Evolutionary conservation across 2,329 filamentous ascomycete genomes (phyloP), one percentile per base, ranked within the genome.

Genomic region (Epicoccum sorghinum): DNA sequence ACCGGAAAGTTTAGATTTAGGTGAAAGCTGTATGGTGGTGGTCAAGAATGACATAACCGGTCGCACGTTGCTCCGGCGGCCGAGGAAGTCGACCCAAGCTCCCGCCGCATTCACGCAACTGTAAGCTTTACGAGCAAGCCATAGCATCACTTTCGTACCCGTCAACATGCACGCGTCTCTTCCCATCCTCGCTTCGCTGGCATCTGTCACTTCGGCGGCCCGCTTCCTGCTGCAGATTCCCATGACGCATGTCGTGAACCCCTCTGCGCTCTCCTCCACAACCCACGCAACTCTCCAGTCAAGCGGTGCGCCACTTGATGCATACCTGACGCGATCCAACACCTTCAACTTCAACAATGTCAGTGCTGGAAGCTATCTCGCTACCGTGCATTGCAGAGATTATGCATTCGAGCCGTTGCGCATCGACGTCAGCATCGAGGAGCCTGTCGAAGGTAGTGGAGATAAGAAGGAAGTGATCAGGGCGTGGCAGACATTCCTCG

Each of bases 401-500:
- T 86, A 89, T 74, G 82, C 82, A 47, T 98, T 97, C 72, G 84
- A 86, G 64, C 89, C 91, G 9, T 80, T 96, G 73, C 83, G 93
- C 39, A 83, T 98, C 27, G 95, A 98, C 70, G 84, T 95, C 14
- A 67, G 61, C 43, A 32, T 68, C 7, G 64, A 65, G 40, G 68
- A 67, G 46, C 60, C 59, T 4, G 68, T 64, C 2, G 64, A 68
- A 47, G 69, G 64, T 9, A 72, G 57, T 38, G 68, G 66, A 42
- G 67, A 69, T 23, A 64, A 65, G 61, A 70, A 59, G 56, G 71
- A 53, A 75, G 79, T 81, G 41, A 80, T 91, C 3, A 77, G 82
- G 37, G 87, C 87, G 25, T 95, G 90, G 88, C 90, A 93, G 79
- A 96, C 91, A 24, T 96, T 88, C 72, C 82, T 91, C 42, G 92